Conservation (phyloP, 331 rosid species). For the Prunus yedoensis region DNA sequence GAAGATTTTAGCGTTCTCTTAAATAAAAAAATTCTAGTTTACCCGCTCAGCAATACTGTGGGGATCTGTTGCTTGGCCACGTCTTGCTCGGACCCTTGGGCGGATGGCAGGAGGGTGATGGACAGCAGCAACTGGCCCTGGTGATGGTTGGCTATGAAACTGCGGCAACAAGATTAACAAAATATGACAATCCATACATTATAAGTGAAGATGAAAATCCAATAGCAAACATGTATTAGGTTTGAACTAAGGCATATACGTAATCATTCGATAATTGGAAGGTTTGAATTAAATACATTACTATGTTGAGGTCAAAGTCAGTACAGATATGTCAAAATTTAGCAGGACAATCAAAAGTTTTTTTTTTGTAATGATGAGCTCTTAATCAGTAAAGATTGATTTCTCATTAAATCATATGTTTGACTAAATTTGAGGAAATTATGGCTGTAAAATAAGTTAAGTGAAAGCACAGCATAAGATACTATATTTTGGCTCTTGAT, state of each 20-base stretch:
- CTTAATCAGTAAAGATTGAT: not conserved
- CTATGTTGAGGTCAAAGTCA: not conserved
- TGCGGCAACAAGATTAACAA: conserved; percentile 33
- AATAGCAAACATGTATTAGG: not conserved
- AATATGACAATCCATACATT: conserved; percentile 13
- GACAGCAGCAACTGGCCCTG: conserved; percentile 34
- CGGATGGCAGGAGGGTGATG: conserved; percentile 75
- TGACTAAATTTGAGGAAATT: not conserved
- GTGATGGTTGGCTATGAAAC: conserved; percentile 54
- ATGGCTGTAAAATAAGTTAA: not conserved
- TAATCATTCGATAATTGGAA: not conserved
- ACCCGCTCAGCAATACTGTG: conserved; percentile 98
- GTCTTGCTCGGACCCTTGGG: conserved; percentile 93
- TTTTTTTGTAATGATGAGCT: not conserved
- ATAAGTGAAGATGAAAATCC: not conserved
- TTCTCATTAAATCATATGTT: not conserved
- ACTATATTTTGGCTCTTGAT: not conserved
- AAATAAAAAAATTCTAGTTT: conserved; percentile 12
- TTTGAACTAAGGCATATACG: not conserved
- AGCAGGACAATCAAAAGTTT: not conserved
- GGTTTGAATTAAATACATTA: not conserved
- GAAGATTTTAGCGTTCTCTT: not conserved
- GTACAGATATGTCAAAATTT: not conserved
- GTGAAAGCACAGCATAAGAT: not conserved
- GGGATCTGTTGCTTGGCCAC: conserved; percentile 99